These are phyloP conservation scores for Seiridium cupressi DNA, from an alignment of 2,329 filamentous ascomycete species.

Conservation along the genomic window DNA sequence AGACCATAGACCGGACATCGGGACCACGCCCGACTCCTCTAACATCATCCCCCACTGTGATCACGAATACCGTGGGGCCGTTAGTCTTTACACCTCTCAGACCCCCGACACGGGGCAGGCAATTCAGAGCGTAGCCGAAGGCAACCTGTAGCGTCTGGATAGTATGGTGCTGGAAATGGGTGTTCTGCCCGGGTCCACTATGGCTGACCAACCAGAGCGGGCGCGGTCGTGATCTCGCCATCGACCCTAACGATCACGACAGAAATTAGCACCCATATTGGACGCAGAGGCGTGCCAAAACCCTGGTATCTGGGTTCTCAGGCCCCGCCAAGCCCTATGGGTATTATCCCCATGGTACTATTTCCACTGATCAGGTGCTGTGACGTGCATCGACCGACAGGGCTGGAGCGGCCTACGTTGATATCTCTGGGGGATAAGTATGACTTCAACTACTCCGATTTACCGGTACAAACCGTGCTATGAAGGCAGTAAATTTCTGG, in stretches of 20 bases:
- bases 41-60: conserved; percentile 8
- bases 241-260: background rate
- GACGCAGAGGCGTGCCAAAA: background rate
- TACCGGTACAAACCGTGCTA: too few species aligned
- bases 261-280: background rate
- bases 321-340: background rate
- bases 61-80: conserved; percentile 2
- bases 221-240: conserved; percentile 3
- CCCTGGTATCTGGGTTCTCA: background rate
- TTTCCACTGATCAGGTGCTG: background rate
- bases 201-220: background rate
- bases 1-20: background rate
- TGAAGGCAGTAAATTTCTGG: background rate
- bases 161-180: background rate
- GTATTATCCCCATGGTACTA: background rate
- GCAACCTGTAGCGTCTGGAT: background rate
- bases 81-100: background rate
- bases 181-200: background rate
- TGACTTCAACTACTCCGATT: too few species aligned
- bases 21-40: background rate
- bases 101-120: background rate
- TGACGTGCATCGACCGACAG: background rate
- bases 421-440: too few species aligned
- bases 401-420: background rate
- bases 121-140: background rate